phyloP scores from a whole-genome alignment of 2,329 filamentous ascomycete species.

The Arachnopeziza araneosa region DNA sequence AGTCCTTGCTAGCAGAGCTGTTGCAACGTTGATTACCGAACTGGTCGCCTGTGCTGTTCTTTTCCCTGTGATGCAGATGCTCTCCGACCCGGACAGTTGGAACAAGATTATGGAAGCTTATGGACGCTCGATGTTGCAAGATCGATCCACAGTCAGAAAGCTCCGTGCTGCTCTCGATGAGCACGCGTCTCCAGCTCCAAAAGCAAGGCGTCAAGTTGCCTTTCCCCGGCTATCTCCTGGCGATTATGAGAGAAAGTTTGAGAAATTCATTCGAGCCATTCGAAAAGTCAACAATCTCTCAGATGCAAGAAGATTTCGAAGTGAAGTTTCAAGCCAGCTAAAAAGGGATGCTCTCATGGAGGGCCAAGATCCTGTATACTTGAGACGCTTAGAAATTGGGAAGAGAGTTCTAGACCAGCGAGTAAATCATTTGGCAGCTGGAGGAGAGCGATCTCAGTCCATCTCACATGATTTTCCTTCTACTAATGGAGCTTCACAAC shows the following conservation, averaged over 20 bases:
- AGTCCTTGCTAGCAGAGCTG: conserved; percentile 73
- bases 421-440: conserved; percentile 72
- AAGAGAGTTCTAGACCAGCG: conserved; percentile 86
- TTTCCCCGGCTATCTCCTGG: conserved; percentile 76
- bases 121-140: conserved; percentile 81
- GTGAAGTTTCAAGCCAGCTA: conserved; percentile 85
- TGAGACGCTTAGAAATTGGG: conserved; percentile 85
- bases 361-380: conserved; percentile 76
- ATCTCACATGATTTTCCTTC: conserved; percentile 23
- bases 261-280: conserved; percentile 87
- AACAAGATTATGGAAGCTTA: conserved; percentile 93
- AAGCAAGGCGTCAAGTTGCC: conserved; percentile 54
- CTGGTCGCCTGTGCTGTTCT: conserved; percentile 91
- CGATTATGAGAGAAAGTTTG: conserved; percentile 88
- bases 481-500: conserved; percentile 45
- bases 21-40: conserved; percentile 77
- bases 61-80: conserved; percentile 69
- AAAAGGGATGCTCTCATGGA: conserved; percentile 77
- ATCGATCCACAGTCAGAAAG: conserved; percentile 89
- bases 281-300: conserved; percentile 85
- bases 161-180: conserved; percentile 88
- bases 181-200: conserved; percentile 79
- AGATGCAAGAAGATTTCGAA: conserved; percentile 86
- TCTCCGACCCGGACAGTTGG: conserved; percentile 94
- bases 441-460: conserved; percentile 40